Evolutionary conservation across 2,329 filamentous ascomycete species (phyloP).

Genomic region (Colletotrichum euphorbiae): DNA sequence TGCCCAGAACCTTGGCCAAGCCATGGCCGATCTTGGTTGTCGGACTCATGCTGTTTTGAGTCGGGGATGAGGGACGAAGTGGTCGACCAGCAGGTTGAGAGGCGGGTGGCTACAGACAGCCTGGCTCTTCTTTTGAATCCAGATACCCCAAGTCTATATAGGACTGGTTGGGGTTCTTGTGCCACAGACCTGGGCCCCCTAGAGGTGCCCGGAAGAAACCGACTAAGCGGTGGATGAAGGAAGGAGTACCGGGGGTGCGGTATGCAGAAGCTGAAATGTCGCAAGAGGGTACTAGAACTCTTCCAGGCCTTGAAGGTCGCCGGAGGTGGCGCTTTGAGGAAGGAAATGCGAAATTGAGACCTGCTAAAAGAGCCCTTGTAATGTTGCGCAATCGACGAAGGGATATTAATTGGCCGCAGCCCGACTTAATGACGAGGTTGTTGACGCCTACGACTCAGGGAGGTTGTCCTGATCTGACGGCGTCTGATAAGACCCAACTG

Average conservation of each 20-base stretch:
- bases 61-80: neutral
- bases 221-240: slow-evolving; percentile 14
- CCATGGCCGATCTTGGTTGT: slow-evolving; percentile 73
- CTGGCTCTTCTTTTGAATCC: neutral
- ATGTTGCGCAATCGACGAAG: slow-evolving; percentile 37
- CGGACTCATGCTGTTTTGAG: slow-evolving; percentile 49
- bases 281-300: slow-evolving; percentile 30
- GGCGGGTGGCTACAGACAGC: slow-evolving; percentile 4
- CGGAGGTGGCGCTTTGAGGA: slow-evolving; percentile 32
- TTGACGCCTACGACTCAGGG: slow-evolving; percentile 13
- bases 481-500: slow-evolving; percentile 16
- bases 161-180: slow-evolving; percentile 15
- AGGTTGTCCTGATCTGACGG: slow-evolving; percentile 21
- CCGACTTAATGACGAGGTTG: slow-evolving; percentile 18
- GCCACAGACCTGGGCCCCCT: slow-evolving; percentile 20
- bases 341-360: slow-evolving; percentile 32
- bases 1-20: slow-evolving; percentile 83
- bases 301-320: slow-evolving; percentile 24
- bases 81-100: neutral
- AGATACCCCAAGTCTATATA: slow-evolving; percentile 33
- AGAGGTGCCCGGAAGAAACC: slow-evolving; percentile 14
- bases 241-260: slow-evolving; percentile 9
- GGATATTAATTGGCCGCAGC: slow-evolving; percentile 23
- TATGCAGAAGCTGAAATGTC: slow-evolving; percentile 23
- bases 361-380: slow-evolving; percentile 25